phyloP scores from a whole-genome alignment of 768 basidiomycete species.

The Butyriboletus loyo region DNA sequence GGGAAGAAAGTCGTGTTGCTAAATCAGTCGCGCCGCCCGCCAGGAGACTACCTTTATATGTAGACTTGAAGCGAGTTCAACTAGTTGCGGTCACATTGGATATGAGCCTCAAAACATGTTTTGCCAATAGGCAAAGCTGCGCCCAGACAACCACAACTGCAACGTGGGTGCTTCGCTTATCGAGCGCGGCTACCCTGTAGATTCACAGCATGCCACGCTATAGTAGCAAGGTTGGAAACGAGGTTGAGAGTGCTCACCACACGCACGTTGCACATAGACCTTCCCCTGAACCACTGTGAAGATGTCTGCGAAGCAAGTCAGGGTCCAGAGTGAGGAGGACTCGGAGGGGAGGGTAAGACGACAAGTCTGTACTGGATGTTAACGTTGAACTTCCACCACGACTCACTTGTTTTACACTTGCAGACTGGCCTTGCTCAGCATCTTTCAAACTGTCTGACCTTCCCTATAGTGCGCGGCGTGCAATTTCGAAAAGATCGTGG shows the following conservation, averaged over 20 bases:
- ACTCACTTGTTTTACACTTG: background rate
- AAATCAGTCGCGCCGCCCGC: background rate
- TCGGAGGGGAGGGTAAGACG: background rate
- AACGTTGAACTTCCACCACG: background rate
- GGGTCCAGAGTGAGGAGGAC: background rate
- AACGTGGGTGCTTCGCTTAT: conserved; percentile 5
- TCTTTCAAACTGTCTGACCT: background rate
- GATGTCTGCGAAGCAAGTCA: background rate
- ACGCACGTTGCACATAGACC: conserved; percentile 6
- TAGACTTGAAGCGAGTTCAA: background rate
- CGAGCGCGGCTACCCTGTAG: conserved; percentile 17
- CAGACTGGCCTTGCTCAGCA: background rate
- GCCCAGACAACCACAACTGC: background rate
- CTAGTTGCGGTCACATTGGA: background rate
- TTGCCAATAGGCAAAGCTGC: conserved; percentile 3
- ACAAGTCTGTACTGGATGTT: background rate
- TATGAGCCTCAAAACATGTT: background rate
- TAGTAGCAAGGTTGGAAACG: conserved; percentile 4
- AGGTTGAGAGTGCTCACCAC: conserved; percentile 8
- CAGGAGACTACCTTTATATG: conserved; percentile 12
- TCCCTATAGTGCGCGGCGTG: background rate
- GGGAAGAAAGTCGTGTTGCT: background rate
- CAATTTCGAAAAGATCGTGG: no score
- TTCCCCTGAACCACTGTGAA: background rate
- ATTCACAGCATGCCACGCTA: conserved; percentile 1